These are phyloP conservation scores for Bjerkandera adusta DNA, from an alignment of 1,284 basidiomycete species.

Conservation along the genomic window DNA sequence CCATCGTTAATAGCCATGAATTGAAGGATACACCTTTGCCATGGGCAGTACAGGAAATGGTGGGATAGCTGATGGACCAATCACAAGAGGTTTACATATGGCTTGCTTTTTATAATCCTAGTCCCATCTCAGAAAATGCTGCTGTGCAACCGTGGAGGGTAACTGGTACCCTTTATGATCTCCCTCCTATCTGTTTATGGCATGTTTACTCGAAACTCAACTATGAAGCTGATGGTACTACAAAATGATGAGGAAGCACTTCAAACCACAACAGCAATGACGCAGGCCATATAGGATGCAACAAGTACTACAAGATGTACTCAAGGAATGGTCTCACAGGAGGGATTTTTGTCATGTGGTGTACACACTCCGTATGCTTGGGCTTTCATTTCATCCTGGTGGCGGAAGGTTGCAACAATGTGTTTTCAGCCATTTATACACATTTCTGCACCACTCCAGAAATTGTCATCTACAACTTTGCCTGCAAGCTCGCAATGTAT, in stretches of 20 bases:
- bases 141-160: background rate
- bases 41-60: background rate
- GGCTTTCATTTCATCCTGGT: slow-evolving; percentile 37
- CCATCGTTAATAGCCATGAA: slow-evolving; percentile 1
- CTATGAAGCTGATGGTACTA: slow-evolving; percentile 7
- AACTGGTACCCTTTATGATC: slow-evolving; percentile 3
- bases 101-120: slow-evolving; percentile 6
- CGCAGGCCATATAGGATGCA: slow-evolving; percentile 8
- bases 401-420: slow-evolving; percentile 37
- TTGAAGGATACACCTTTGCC: background rate
- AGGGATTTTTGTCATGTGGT: slow-evolving; percentile 35
- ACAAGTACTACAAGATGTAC: slow-evolving; percentile 33
- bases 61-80: slow-evolving; percentile 4
- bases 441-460: slow-evolving; percentile 31
- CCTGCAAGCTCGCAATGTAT: slow-evolving; percentile 33
- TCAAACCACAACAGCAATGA: no score
- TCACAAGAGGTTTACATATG: slow-evolving; percentile 1
- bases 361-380: slow-evolving; percentile 36
- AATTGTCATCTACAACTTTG: slow-evolving; percentile 34
- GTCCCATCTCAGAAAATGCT: background rate
- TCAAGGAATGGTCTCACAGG: slow-evolving; percentile 29
- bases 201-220: slow-evolving; percentile 16
- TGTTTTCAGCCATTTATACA: slow-evolving; percentile 36
- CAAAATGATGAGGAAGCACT: no score
- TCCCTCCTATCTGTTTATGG: slow-evolving; percentile 9